A percentile compares a stretch with the other conserved stretches of the same genome.
Conservation (phyloP, 192 early-diverging fungal species). For the Geosiphon pyriformis region DNA sequence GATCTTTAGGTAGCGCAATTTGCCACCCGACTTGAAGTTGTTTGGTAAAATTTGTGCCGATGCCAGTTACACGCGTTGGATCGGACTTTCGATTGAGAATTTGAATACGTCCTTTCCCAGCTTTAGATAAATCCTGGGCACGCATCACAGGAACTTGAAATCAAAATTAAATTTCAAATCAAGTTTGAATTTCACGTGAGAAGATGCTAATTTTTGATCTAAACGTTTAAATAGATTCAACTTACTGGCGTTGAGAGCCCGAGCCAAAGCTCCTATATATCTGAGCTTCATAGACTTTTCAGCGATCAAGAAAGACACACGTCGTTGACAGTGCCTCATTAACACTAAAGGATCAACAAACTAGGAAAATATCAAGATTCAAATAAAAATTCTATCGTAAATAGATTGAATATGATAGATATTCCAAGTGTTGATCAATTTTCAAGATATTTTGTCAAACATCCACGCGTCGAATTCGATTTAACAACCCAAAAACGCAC, state of each 20-base stretch:
- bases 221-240: conserved; percentile 17
- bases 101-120: conserved; percentile 67
- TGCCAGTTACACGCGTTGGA: conserved; percentile 64
- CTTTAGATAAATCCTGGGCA: conserved; percentile 81
- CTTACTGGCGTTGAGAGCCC: conserved; percentile 71
- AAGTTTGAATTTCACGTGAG: neutral
- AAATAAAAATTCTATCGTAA: conserved; percentile 14
- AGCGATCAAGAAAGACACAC: conserved; percentile 74
- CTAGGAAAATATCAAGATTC: conserved; percentile 48
- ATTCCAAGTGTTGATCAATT: neutral
- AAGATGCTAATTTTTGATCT: conserved; percentile 13
- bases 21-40: conserved; percentile 59
- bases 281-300: conserved; percentile 83
- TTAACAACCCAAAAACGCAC: neutral
- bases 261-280: conserved; percentile 79
- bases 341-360: conserved; percentile 95
- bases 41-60: conserved; percentile 62
- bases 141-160: conserved; percentile 83
- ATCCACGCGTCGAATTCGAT: neutral
- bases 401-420: neutral
- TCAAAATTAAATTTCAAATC: neutral
- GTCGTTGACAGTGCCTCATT: conserved; percentile 71
- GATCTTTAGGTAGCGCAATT: conserved; percentile 59
- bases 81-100: conserved; percentile 60
- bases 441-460: neutral